phyloP scores from a whole-genome alignment of 306 rosid species.

The Carpinus fangiana region DNA sequence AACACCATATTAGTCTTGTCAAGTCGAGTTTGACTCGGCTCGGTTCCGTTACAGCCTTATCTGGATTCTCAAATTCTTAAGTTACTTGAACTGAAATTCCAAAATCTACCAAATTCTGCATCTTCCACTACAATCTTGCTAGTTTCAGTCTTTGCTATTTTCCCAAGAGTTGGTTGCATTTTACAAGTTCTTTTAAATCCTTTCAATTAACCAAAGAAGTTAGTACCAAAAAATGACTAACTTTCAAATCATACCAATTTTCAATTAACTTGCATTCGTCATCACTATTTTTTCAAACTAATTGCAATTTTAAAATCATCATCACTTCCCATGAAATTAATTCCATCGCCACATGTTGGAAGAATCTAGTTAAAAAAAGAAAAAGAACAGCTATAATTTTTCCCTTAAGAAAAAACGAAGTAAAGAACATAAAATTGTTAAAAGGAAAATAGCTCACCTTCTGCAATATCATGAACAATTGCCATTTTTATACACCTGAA shows the following conservation, averaged over 20 bases:
- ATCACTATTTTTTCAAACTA: not conserved
- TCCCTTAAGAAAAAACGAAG: not conserved
- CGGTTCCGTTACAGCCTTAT: not conserved
- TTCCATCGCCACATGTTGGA: slow-evolving; percentile 6
- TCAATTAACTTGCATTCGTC: not conserved
- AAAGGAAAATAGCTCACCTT: slow-evolving; percentile 47
- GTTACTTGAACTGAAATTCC: not conserved
- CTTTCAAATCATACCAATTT: too few relatives aligned
- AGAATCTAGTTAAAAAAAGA: not conserved
- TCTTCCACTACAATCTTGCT: not conserved
- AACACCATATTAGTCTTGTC: too few relatives aligned
- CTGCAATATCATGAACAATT: slow-evolving; percentile 89
- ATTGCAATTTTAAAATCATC: not conserved
- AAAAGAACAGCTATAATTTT: not conserved
- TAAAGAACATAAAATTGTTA: not conserved
- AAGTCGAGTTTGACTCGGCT: not conserved
- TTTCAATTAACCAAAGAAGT: not conserved
- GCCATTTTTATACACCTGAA: slow-evolving; percentile 92
- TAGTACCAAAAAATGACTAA: too few relatives aligned
- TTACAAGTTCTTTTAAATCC: not conserved
- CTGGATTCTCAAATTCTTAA: not conserved
- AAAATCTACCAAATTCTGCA: too few relatives aligned
- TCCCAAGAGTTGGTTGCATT: not conserved
- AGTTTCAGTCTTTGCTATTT: not conserved
- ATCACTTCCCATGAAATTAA: slow-evolving; percentile 5